Conservation (phyloP, 352 stramenopile species). For the Phytophthora chlamydospora region DNA sequence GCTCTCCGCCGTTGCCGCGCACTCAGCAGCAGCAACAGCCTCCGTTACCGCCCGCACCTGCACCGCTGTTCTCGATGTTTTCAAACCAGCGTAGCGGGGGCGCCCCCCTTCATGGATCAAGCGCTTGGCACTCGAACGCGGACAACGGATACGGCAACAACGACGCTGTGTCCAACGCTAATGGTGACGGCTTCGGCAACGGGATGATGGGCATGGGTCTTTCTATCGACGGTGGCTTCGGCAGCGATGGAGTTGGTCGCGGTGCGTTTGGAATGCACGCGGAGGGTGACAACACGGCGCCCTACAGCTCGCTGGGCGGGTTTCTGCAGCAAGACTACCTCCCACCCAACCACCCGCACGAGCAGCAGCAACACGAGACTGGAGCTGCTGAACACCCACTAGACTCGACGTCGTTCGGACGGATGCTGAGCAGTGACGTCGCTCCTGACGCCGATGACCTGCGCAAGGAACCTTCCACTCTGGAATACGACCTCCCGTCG, state of each 20-base stretch:
- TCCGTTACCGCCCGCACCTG: slow-evolving; percentile 45
- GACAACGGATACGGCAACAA: slow-evolving; percentile 30
- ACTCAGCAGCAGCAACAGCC: slow-evolving; percentile 40
- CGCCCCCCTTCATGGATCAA: slow-evolving; percentile 38
- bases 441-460: slow-evolving; percentile 27
- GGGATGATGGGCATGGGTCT: slow-evolving; percentile 56
- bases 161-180: slow-evolving; percentile 14
- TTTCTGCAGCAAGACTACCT: slow-evolving; percentile 69
- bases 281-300: slow-evolving; percentile 22
- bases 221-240: slow-evolving; percentile 43
- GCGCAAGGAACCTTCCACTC: slow-evolving; percentile 28
- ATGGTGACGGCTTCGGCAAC: slow-evolving; percentile 50
- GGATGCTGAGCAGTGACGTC: slow-evolving; percentile 46
- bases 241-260: slow-evolving; percentile 25
- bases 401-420: slow-evolving; percentile 45
- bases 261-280: slow-evolving; percentile 43
- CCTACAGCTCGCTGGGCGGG: slow-evolving; percentile 65
- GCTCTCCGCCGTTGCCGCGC: slow-evolving; percentile 41
- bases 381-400: slow-evolving; percentile 45
- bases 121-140: slow-evolving; percentile 33
- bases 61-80: slow-evolving; percentile 72
- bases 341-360: slow-evolving; percentile 40
- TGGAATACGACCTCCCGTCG: slow-evolving; percentile 46
- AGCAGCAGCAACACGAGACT: slow-evolving; percentile 32
- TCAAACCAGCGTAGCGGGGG: slow-evolving; percentile 37